phyloP scores from a whole-genome alignment of 306 rosid genomes.

The Castanea mollissima region DNA sequence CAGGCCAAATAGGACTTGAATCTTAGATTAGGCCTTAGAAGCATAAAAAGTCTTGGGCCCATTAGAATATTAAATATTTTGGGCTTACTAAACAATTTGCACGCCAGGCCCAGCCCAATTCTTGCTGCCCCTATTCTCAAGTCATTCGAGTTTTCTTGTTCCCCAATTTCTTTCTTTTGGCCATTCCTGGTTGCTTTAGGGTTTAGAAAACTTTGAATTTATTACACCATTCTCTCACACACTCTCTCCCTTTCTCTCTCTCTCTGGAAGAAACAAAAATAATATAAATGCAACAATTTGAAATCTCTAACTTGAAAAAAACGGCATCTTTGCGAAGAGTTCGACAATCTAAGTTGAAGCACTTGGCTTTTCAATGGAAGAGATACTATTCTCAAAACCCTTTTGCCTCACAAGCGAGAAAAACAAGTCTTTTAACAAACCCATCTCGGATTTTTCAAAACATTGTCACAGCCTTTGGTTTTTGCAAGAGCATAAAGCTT shows the following conservation, averaged over 20 bases:
- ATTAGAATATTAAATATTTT: neutral
- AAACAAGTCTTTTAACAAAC: constrained; percentile 18
- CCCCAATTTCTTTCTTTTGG: neutral
- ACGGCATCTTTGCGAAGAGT: constrained; percentile 62
- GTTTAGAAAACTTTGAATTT: neutral
- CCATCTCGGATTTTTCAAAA: constrained; percentile 23
- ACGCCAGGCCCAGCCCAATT: neutral
- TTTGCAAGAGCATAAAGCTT: constrained; percentile 38
- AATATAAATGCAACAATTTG: neutral
- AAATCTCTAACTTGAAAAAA: neutral
- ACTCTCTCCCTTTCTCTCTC: no score
- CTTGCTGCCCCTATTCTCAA: no score
- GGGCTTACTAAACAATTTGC: neutral
- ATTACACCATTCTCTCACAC: neutral
- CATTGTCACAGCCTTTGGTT: constrained; percentile 21
- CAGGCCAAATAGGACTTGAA: no score
- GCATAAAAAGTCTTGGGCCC: neutral
- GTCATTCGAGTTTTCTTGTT: neutral
- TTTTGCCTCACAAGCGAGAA: constrained; percentile 15
- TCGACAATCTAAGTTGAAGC: constrained; percentile 43
- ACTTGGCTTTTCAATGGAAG: constrained; percentile 28
- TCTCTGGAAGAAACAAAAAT: neutral
- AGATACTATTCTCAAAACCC: constrained; percentile 35
- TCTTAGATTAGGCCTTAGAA: neutral
- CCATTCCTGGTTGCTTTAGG: no score